Evolutionary conservation across 208 protist species (phyloP).

Genomic region (Leishmania braziliensis): DNA sequence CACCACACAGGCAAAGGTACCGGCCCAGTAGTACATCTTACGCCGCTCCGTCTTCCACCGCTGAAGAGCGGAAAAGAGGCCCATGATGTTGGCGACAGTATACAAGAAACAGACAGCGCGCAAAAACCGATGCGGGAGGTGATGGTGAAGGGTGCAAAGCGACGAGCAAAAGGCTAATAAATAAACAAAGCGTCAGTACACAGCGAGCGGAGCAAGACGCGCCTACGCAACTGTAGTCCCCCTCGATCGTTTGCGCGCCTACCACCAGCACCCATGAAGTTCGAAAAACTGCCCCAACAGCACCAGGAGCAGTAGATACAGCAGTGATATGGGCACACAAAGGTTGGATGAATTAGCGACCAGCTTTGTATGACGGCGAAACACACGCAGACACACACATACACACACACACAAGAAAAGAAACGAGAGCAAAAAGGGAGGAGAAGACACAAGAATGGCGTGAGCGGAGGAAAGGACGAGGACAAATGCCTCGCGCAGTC

Average conservation of each 20-base stretch:
- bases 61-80: conserved; percentile 23
- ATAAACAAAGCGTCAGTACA: not conserved
- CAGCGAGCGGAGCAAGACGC: not conserved
- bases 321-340: not conserved
- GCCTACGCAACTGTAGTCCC: not conserved
- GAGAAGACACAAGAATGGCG: not conserved
- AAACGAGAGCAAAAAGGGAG: not conserved
- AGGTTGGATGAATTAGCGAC: not conserved
- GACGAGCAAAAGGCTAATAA: not conserved
- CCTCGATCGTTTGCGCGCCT: not conserved
- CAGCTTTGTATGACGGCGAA: not conserved
- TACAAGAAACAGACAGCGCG: not conserved
- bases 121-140: not conserved
- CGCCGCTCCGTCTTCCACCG: conserved; percentile 53
- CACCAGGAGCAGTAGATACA: not conserved
- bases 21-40: conserved; percentile 88
- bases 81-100: conserved; percentile 6
- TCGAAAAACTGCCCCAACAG: not conserved
- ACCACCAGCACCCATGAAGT: not conserved
- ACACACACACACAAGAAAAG: not conserved
- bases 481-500: not conserved
- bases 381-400: not conserved
- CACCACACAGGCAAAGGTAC: conserved; percentile 75
- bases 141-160: not conserved
- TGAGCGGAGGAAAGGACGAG: not conserved